Conservation (phyloP, 139 green algal species). For the Monoraphidium neglectum region DNA sequence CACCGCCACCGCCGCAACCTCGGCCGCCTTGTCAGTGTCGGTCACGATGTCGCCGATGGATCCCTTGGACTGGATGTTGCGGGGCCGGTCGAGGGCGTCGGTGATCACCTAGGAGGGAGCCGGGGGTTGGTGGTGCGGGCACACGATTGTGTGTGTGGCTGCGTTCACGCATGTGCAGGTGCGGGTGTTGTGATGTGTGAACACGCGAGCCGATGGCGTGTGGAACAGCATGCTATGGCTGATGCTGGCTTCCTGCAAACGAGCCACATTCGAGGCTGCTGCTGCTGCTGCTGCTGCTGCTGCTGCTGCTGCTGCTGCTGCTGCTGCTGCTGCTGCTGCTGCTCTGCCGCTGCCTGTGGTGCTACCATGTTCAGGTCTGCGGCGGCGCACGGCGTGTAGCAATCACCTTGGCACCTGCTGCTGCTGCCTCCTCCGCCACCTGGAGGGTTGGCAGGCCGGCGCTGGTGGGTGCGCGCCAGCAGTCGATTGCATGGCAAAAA, state of each 20-base stretch:
- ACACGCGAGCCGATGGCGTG: too few species aligned
- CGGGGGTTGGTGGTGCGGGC: too few species aligned
- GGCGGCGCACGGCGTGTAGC: neutral
- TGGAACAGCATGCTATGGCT: too few species aligned
- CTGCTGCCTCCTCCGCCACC: neutral
- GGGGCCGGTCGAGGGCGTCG: conserved; percentile 66
- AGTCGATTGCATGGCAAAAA: neutral
- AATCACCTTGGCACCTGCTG: neutral
- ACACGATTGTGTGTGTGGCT: too few species aligned
- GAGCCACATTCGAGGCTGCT: neutral
- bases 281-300: neutral
- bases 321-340: neutral
- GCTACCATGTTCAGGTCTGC: neutral
- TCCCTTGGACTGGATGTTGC: conserved; percentile 73
- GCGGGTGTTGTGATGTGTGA: too few species aligned
- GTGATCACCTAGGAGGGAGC: conserved; percentile 59
- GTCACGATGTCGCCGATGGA: conserved; percentile 35
- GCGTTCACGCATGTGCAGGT: too few species aligned
- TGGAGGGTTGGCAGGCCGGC: neutral
- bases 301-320: neutral
- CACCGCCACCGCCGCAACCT: conserved; percentile 61
- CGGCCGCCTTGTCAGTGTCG: conserved; percentile 60
- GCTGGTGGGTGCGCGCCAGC: neutral
- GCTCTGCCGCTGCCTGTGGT: neutral
- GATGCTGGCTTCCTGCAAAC: neutral